Base-by-base conservation (phyloP, 495 filamentous ascomycete genomes). In the Sordaria brevicollis region DNA sequence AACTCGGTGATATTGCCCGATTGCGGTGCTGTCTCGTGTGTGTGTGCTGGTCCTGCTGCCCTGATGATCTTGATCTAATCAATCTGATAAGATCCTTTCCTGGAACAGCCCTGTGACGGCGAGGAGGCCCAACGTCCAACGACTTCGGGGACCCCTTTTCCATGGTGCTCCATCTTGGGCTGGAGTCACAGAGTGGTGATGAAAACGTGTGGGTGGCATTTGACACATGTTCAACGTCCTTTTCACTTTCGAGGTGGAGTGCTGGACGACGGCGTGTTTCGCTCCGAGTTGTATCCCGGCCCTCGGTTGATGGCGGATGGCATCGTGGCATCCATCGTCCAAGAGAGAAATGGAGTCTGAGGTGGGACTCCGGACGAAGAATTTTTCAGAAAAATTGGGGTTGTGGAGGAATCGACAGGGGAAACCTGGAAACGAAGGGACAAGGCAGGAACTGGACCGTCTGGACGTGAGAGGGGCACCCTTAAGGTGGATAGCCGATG, bases 231-330 rank as follows among this genome's bases (percentile, higher is more conserved):
- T 57, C 49, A 57, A 29, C 2, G 13, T 31, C 49, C 11, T 31
- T n/a, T n/a, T n/a, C n/a, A n/a, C n/a, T n/a, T 4, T 54, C 3
- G 43, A 25, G 43, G 43, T 54, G 43, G 43, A 54, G 43, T 11
- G 38, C n/a, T n/a, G n/a, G 1, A 7, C 17, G 19, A 41, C 17
- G 3, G 41, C 41, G 41, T 25, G 41, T 49, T 49, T 49, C 41
- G n/a, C 8, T 49, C 41, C 41, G 7, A 49, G 41, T 49, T 25
- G 41, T 19, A 57, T 29, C 49, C 21, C 35, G 29, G 19, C 35
- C 62, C 68, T 66, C 68, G 68, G 68, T n/a, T 70, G 33, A 68
- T 33, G 33, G 13, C 25, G 25, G 49, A 57, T 57, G 25, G 49
- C 49, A 57, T 57, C 49, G 5, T 57, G 49, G 21, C 49, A 57